Conservation (phyloP, 495 filamentous ascomycete genomes). For the Parmelia sp. region DNA sequence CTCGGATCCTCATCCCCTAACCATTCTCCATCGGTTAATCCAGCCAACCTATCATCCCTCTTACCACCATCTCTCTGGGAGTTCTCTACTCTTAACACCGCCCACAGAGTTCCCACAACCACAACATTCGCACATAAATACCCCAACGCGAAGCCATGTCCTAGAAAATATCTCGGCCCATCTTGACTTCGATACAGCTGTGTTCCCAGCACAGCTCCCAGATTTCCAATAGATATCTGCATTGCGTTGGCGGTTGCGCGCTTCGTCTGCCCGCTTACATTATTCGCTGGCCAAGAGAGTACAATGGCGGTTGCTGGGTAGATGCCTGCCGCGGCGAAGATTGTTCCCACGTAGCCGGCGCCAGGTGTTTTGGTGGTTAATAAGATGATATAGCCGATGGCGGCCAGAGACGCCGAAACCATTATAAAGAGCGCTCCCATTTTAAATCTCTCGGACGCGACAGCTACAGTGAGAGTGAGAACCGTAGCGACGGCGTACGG, state of each 20-base stretch:
- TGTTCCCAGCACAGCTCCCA: slow-evolving; percentile 62
- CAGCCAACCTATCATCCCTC: slow-evolving; percentile 42
- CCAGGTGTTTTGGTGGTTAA: slow-evolving; percentile 50
- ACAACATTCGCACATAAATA: slow-evolving; percentile 55
- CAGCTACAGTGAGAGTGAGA: slow-evolving; percentile 50
- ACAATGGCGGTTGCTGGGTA: slow-evolving; percentile 71
- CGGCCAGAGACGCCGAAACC: slow-evolving; percentile 46
- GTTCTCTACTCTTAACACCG: slow-evolving; percentile 56
- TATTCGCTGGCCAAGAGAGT: slow-evolving; percentile 75
- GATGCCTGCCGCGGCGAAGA: slow-evolving; percentile 67
- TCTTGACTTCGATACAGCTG: slow-evolving; percentile 59
- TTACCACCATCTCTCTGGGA: slow-evolving; percentile 33
- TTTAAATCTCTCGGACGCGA: slow-evolving; percentile 51
- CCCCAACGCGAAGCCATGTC: slow-evolving; percentile 61
- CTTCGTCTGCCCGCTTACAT: slow-evolving; percentile 74
- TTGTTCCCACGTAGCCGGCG: slow-evolving; percentile 62
- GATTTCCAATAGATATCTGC: slow-evolving; percentile 74
- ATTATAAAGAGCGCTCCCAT: slow-evolving; percentile 59
- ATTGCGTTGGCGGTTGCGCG: slow-evolving; percentile 73
- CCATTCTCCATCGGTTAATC: slow-evolving; percentile 43
- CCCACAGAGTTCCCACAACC: slow-evolving; percentile 51
- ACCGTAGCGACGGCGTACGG: slow-evolving; percentile 60
- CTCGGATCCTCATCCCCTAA: slow-evolving; percentile 60
- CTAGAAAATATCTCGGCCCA: slow-evolving; percentile 55
- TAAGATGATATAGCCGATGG: slow-evolving; percentile 64